Base-by-base conservation (phyloP, 1,139 yeast genomes). In the Zygoascus sp. region DNA sequence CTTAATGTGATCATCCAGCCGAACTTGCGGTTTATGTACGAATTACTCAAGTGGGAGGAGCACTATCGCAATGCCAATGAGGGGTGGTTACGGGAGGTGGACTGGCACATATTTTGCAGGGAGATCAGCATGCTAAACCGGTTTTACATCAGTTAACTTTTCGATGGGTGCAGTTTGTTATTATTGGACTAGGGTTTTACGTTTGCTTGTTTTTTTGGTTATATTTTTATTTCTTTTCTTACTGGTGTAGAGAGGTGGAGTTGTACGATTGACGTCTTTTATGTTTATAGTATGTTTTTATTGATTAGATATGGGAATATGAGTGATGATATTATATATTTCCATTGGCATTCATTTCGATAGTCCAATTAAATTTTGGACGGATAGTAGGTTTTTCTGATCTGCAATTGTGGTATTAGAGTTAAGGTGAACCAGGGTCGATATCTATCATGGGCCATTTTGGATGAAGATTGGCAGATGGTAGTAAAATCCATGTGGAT, bases 1-100 rank as follows among this genome's bases (percentile, higher is more conserved):
- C 75, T 89, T 57, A 89, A 89, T 63, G 87, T 89, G 45, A 87
- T 89, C 37, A 87, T 90, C 52, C 97, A 89, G 65, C 97, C 97
- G 3, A 89, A 88, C 63, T 71, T 89, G 61, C 77, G 86, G 64
- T 75, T 89, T 56, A 85, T 89, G 79, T 88, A 85, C 63, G 97
- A 89, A 58, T 71, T 89, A 52, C 79, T 81, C 59, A 77, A 83
- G 58, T 87, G 83, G 82, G 95, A 87, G 58, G 90, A 86, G 51
- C 50, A 52, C 48, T 65, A 61, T 43, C 54, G 65, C 6, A 52
- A 53, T 42, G 52, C 55, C 28, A 65, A 63, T 17, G 58, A 58
- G 22, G 65, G 65, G 51, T 70, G 75, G 65, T 63, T 80, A 35
- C 68, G 95, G 32, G 89, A 82, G 53, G 82, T 87, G 42, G 96